Evolutionary conservation across 768 basidiomycete species (phyloP).

Genomic region (Brasilioporus rufonigricans): DNA sequence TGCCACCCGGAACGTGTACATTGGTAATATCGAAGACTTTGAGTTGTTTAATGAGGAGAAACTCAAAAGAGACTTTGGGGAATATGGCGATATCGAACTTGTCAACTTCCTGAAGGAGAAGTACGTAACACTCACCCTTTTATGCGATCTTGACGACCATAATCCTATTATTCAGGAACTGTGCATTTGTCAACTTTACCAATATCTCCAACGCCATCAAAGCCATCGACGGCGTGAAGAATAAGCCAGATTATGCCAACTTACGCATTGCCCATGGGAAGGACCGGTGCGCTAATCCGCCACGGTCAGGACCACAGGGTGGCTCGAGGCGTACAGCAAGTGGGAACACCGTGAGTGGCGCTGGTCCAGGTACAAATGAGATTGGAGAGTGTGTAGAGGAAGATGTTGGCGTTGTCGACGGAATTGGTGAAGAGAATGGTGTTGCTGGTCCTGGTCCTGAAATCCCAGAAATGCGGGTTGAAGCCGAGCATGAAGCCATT

Average conservation of each 20-base stretch:
- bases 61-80: slow-evolving; percentile 89
- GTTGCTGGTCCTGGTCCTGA: slow-evolving; percentile 26
- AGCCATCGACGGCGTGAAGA: slow-evolving; percentile 95
- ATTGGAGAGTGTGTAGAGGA: slow-evolving; percentile 24
- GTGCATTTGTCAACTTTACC: slow-evolving; percentile 95
- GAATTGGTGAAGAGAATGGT: slow-evolving; percentile 25
- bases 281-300: slow-evolving; percentile 92
- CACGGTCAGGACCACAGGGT: slow-evolving; percentile 78
- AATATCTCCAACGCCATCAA: slow-evolving; percentile 95
- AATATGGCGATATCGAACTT: slow-evolving; percentile 95
- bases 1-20: slow-evolving; percentile 94
- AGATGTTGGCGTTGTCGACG: slow-evolving; percentile 21
- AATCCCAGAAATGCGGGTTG: slow-evolving; percentile 44
- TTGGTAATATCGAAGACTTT: slow-evolving; percentile 95
- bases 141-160: not conserved
- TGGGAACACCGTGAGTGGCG: slow-evolving; percentile 32
- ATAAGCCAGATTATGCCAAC: slow-evolving; percentile 84
- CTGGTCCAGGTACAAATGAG: slow-evolving; percentile 12
- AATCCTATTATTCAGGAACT: slow-evolving; percentile 56
- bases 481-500: slow-evolving; percentile 30
- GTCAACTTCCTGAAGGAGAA: slow-evolving; percentile 96
- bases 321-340: slow-evolving; percentile 50
- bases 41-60: slow-evolving; percentile 88
- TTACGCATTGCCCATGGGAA: slow-evolving; percentile 94
- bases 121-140: slow-evolving; percentile 46